These are phyloP conservation scores for Boletus reticulatus DNA, from an alignment of 768 basidiomycete species.

Conservation along the genomic window DNA sequence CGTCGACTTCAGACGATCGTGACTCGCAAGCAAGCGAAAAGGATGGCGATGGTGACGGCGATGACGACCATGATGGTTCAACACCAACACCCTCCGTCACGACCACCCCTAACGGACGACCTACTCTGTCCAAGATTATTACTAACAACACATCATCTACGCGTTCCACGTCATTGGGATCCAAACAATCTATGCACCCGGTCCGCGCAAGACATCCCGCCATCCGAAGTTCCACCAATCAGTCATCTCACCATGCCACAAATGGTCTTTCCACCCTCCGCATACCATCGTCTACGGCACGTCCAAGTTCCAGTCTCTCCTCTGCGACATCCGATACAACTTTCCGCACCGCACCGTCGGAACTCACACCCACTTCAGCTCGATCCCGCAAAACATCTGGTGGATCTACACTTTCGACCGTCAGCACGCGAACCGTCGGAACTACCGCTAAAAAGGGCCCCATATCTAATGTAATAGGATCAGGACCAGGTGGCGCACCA, in stretches of 20 bases:
- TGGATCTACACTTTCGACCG: conserved; percentile 30
- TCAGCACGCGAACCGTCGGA: conserved; percentile 31
- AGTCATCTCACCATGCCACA: conserved; percentile 12
- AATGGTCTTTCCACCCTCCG: conserved; percentile 30
- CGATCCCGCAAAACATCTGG: conserved; percentile 30
- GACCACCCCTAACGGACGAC: conserved; percentile 20
- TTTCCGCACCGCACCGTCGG: conserved; percentile 31
- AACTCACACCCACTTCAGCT: conserved; percentile 29
- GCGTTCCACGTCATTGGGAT: conserved; percentile 17
- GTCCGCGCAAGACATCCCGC: conserved; percentile 18
- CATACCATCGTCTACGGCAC: conserved; percentile 26
- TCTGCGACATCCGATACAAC: conserved; percentile 32
- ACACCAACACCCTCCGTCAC: conserved; percentile 14
- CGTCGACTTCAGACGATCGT: conserved; percentile 4
- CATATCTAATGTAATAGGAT: not conserved
- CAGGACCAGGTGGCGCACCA: conserved; percentile 10
- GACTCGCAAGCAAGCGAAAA: not conserved
- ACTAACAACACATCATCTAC: conserved; percentile 25
- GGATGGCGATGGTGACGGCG: conserved; percentile 4
- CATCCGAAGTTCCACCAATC: conserved; percentile 24
- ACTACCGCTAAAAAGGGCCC: conserved; percentile 20
- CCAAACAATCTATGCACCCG: conserved; percentile 18
- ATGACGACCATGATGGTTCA: conserved; percentile 12
- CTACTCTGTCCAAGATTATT: conserved; percentile 26
- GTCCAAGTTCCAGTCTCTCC: conserved; percentile 29